Conservation (phyloP, 129 eudicot genomes). For the Ambrosia artemisiifolia region DNA sequence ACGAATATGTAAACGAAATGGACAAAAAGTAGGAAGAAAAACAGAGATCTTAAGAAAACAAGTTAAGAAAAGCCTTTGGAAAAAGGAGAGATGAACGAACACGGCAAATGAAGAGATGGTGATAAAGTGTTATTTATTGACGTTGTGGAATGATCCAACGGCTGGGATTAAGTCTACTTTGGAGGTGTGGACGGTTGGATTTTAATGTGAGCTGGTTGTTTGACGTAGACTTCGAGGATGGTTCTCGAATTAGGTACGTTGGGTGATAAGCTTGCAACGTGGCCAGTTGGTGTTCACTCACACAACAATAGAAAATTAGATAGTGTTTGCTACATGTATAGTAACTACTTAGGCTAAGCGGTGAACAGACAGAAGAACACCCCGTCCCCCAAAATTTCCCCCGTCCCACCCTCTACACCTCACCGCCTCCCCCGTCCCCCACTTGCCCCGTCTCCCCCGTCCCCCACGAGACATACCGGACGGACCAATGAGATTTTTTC, state of each 20-base stretch:
- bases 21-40: neutral
- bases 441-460: too few relatives aligned
- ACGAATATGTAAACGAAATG: neutral
- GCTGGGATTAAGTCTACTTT: conserved; percentile 9
- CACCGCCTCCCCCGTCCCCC: too few relatives aligned
- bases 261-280: conserved; percentile 22
- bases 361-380: too few relatives aligned
- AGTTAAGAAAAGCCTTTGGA: neutral
- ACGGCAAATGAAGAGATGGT: conserved; percentile 5
- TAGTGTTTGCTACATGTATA: too few relatives aligned
- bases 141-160: conserved; percentile 44
- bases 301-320: too few relatives aligned
- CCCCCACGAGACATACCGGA: too few relatives aligned
- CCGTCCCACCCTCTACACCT: too few relatives aligned
- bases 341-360: too few relatives aligned
- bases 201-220: conserved; percentile 18
- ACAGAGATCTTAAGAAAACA: conserved; percentile 12
- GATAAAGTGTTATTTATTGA: conserved; percentile 37
- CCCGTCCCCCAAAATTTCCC: too few relatives aligned
- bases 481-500: too few relatives aligned
- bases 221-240: conserved; percentile 21
- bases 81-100: neutral
- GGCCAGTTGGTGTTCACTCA: conserved; percentile 15
- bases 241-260: conserved; percentile 12
- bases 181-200: conserved; percentile 22